A percentile compares a stretch with the other conserved stretches of the same genome.
Conservation (phyloP, 1,139 yeast species). For the Hansenula anomala region DNA sequence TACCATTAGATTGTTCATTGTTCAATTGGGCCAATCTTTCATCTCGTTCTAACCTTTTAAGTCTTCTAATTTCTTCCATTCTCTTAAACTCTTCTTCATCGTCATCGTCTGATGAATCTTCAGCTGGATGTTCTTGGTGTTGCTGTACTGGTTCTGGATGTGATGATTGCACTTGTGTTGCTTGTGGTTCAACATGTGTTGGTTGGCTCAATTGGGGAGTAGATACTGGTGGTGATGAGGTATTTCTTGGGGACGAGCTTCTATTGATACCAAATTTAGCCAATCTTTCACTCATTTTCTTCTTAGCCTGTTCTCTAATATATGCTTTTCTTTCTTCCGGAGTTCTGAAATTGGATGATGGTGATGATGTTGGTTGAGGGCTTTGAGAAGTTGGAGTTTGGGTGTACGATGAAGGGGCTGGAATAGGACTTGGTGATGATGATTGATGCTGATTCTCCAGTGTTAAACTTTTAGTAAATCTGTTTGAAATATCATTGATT, state of each 20-base stretch:
- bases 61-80: conserved; percentile 21
- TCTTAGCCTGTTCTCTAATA: conserved; percentile 87
- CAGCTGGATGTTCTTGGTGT: neutral
- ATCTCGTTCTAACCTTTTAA: conserved; percentile 19
- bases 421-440: conserved; percentile 10
- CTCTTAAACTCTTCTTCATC: conserved; percentile 21
- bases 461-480: conserved; percentile 3
- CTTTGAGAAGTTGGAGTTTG: conserved; percentile 6
- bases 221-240: conserved; percentile 14
- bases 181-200: conserved; percentile 18
- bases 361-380: conserved; percentile 2
- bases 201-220: conserved; percentile 21
- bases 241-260: conserved; percentile 17
- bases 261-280: conserved; percentile 70
- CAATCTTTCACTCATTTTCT: conserved; percentile 82
- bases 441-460: conserved; percentile 7
- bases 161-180: conserved; percentile 4
- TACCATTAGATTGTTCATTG: neutral
- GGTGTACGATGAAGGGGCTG: conserved; percentile 8
- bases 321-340: conserved; percentile 75
- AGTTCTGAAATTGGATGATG: conserved; percentile 27
- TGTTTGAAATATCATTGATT: conserved; percentile 14
- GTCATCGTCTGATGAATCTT: conserved; percentile 17
- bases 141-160: neutral
- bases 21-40: conserved; percentile 9